Conservation (phyloP, 768 basidiomycete species). For the Saitozyma sp. region DNA sequence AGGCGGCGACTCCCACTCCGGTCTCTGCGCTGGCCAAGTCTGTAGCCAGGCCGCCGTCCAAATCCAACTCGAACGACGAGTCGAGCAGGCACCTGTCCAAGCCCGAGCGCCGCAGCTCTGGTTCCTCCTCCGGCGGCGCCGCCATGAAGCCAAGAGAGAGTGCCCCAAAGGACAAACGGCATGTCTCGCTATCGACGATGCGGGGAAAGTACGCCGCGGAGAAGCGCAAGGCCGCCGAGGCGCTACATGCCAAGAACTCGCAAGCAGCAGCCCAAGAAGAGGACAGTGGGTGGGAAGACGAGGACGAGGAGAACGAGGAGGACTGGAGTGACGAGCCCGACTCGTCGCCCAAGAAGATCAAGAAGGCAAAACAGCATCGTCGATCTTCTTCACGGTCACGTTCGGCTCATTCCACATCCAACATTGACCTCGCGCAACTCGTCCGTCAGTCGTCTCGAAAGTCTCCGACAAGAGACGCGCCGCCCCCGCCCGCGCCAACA, state of each 20-base stretch:
- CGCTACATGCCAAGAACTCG: constrained; percentile 23
- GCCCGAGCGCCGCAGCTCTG: constrained; percentile 26
- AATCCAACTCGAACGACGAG: neutral
- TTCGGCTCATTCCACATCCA: neutral
- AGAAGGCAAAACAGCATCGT: neutral
- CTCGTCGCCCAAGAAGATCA: neutral
- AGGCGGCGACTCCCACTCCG: neutral
- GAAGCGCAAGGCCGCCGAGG: constrained; percentile 46
- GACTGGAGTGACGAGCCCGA: constrained; percentile 24
- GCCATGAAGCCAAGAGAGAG: constrained; percentile 1
- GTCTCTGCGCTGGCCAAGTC: neutral
- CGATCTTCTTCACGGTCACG: neutral
- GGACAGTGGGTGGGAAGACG: constrained; percentile 47
- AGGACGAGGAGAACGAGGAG: constrained; percentile 33
- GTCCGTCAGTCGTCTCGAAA: constrained; percentile 1
- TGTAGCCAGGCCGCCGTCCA: neutral
- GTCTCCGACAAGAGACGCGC: constrained; percentile 7
- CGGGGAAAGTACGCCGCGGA: constrained; percentile 41
- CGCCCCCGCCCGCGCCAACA: constrained; percentile 41
- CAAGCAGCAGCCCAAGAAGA: constrained; percentile 34
- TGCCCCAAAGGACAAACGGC: constrained; percentile 15
- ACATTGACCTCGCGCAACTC: constrained; percentile 19
- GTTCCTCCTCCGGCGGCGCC: constrained; percentile 18
- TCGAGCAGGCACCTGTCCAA: neutral
- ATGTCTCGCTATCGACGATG: constrained; percentile 50